Base-by-base conservation (phyloP, 2,329 filamentous ascomycete genomes). In the Microthyrium microscopicum region DNA sequence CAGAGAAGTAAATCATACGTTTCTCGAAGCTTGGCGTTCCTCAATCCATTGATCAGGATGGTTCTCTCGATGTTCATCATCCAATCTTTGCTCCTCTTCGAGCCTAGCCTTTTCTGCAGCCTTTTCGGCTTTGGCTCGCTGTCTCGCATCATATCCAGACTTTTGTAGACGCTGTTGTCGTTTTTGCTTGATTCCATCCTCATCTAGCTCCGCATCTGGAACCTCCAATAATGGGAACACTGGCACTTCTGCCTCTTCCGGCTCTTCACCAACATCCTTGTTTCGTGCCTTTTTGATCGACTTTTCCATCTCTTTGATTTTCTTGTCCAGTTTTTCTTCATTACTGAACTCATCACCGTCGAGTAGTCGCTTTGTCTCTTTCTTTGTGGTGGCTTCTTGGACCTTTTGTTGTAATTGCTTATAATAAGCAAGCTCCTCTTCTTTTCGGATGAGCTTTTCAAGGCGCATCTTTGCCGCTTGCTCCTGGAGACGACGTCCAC, bases 401-500 rank as follows among this genome's bases (percentile, higher is more conserved):
- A 94, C 62, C 41, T 72, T 73, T 21, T 62, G 54, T 48, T 91
- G 83, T 4, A 98, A 60, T 38, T 83, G 72, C 50, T 83, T 84
- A 62, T 85, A 94, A 55, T 93, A 94, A 44, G 92, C 85, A 2
- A 95, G 61, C 51, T 95, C 85, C 50, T 92, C 75, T 56, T 98
- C 89, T 55, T 98, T 98, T 49, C 81, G 80, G 52, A 95, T 82
- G 29, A 98, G 64, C 49, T 92, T 92, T 42, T 98, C 89, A 1
- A 98, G 61, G 5, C 89, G 77, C 83, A 94, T 93, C 56, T 93
- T 95, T 7, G 87, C 87, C 0, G 89, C 89, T 55, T 98, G 89
- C 47, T 94, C 84, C 53, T 98, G 89, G 18, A 98, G 52, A 29
- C 91, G 68, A 41, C 89, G 68, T 0, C 89, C 89, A 44, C 83